Evolutionary conservation across 2,329 filamentous ascomycete species (phyloP), one percentile per base, ranked within the genome.

Genomic region (Ustilaginoidea virens): DNA sequence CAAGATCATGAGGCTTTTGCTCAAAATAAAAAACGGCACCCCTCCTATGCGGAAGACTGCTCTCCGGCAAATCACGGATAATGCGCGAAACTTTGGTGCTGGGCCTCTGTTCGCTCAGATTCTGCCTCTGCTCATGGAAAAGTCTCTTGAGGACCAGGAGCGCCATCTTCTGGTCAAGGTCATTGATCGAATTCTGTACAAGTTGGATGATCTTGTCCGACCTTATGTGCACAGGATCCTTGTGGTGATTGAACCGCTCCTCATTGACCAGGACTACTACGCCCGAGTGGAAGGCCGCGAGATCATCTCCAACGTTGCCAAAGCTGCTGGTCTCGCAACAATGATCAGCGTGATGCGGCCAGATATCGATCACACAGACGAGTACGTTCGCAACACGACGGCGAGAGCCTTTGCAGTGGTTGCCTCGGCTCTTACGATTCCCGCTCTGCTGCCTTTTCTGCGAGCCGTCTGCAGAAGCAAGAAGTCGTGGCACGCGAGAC

Each of bases 331-430:
- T 49, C 69, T 98, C 31, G 90, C 90, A 12, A 90, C 92, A 42
- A 98, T 98, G 90, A 98, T 98, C 52, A 93, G 85, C 57, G 93
- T 86, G 7, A 98, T 98, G 90, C 71, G 90, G 46, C 92, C 90
- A 1, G 90, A 98, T 68, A 93, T 98, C 40, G 90, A 98, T 44
- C 90, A 98, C 45, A 81, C 92, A 16, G 90, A 98, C 45, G 90
- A 98, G 52, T 98, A 98, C 49, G 92, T 98, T 9, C 74, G 90
- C 49, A 98, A 98, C 56, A 98, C 90, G 2, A 98, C 90, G 2
- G 90, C 90, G 31, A 70, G 90, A 61, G 90, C 90, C 2, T 98
- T 98, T 48, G 90, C 90, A 16, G 90, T 98, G 5, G 90, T 98
- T 21, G 90, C 90, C 3, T 94, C 87, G 13, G 90, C 90, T 12